Evolutionary conservation across 371 early-diverging fungal species (phyloP).

Genomic region (Funneliformis caledonium): DNA sequence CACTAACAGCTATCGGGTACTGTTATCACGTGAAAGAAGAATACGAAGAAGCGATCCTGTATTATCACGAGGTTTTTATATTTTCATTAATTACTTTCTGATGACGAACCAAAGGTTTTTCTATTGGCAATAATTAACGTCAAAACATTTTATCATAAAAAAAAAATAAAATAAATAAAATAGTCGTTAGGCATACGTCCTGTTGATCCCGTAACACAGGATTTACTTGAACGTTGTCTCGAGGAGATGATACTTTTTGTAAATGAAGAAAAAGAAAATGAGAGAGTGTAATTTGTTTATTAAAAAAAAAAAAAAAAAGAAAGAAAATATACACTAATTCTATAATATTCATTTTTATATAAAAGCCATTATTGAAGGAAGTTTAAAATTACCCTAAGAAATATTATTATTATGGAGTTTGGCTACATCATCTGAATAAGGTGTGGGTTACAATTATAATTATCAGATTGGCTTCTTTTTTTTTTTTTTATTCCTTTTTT

Average conservation of each 20-base stretch:
- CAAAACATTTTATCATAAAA: background rate
- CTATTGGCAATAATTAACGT: background rate
- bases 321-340: background rate
- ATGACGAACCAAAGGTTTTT: background rate
- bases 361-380: background rate
- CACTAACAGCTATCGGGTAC: slow-evolving; percentile 38
- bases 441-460: no score
- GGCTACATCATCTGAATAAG: no score
- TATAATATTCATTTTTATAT: background rate
- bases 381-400: no score
- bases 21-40: slow-evolving; percentile 42
- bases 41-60: slow-evolving; percentile 34
- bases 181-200: slow-evolving; percentile 41
- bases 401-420: no score
- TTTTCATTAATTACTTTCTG: background rate
- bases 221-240: slow-evolving; percentile 29
- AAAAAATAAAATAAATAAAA: no score
- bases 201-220: slow-evolving; percentile 37
- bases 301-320: background rate
- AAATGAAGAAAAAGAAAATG: background rate
- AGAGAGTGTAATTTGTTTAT: background rate
- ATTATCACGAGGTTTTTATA: slow-evolving; percentile 42
- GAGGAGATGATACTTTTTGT: slow-evolving; percentile 9
- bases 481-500: no score
- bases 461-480: no score